Base-by-base conservation (phyloP, 176 grass and related monocot species). In the Carex parvula region DNA sequence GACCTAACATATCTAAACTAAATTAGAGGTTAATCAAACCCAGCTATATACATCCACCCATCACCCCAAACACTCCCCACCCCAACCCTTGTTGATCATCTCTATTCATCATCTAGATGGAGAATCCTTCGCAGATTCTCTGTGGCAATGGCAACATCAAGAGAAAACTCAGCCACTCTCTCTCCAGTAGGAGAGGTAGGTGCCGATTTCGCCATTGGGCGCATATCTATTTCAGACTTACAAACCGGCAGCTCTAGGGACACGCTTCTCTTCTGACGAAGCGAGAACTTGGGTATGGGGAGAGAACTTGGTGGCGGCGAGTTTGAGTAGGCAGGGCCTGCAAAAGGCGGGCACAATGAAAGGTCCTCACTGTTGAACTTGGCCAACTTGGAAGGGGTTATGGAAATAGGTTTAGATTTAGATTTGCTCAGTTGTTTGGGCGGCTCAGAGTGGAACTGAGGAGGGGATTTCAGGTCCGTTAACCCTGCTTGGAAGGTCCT, bases 111-210 rank as follows among this genome's bases (percentile, higher is more conserved):
- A 53, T 91, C 75, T 75, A 97, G 59, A 82, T 92, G 58, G 79
- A 97, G 94, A 81, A 97, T 94, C 86, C 87, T 92, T 83, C 94
- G 94, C 81, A 97, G 89, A 81, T 97, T 94, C 92, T 91, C 94
- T 0, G 90, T 97, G 0, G 94, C 92, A 53, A 90, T 70, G 20
- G 87, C 74, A 73, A 80, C 85, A 41, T 87, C 88, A 29, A 83
- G 79, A 79, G 89, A 89, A 57, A 97, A 91, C 79, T 64, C 48
- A 22, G 11, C 18, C 8, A 44, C 66, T 60, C 87, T 89, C 50
- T 80, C 81, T 24, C 88, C 82, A 52, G 89, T 89, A 0, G 92
- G 94, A 6, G 94, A 92, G 8, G 92, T 91, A 64, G 94, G 94
- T 29, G 89, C 94, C 2, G 94, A 97, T 76, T 88, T 94, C 12